phyloP scores from a whole-genome alignment of 805 yeast genomes.

The Sugiyamaella smithiae region DNA sequence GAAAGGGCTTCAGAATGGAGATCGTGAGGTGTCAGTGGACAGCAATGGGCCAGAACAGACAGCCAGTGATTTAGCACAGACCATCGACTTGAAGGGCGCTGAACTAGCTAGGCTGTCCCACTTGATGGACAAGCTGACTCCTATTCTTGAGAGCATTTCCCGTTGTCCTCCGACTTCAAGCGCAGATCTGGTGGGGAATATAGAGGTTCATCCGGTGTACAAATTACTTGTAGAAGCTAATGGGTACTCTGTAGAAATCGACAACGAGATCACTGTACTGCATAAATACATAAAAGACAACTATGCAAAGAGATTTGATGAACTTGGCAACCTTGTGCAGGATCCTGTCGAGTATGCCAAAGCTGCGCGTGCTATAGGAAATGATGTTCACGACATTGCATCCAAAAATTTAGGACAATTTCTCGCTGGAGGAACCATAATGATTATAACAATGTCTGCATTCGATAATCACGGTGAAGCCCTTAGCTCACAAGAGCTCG shows the following conservation, averaged over 20 bases:
- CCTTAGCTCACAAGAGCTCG: slow-evolving; percentile 37
- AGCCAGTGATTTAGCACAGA: slow-evolving; percentile 17
- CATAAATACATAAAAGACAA: slow-evolving; percentile 49
- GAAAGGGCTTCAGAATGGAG: slow-evolving; percentile 1
- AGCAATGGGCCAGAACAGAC: slow-evolving; percentile 5
- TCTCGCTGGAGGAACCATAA: slow-evolving; percentile 60
- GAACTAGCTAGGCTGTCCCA: slow-evolving; percentile 19
- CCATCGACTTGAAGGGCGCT: slow-evolving; percentile 13
- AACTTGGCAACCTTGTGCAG: slow-evolving; percentile 59
- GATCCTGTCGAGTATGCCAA: slow-evolving; percentile 61
- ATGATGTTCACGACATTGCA: slow-evolving; percentile 38
- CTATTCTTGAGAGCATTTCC: slow-evolving; percentile 19
- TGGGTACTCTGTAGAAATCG: slow-evolving; percentile 51
- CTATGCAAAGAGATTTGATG: slow-evolving; percentile 66
- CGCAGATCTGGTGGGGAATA: slow-evolving; percentile 27
- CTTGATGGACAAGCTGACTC: slow-evolving; percentile 23
- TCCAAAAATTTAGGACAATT: slow-evolving; percentile 38
- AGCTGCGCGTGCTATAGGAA: slow-evolving; percentile 51
- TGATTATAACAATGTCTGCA: slow-evolving; percentile 74
- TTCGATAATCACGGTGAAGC: slow-evolving; percentile 43
- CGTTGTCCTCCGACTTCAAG: not conserved
- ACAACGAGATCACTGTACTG: slow-evolving; percentile 50
- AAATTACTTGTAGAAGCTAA: slow-evolving; percentile 54
- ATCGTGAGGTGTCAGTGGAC: not conserved
- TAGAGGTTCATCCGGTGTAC: slow-evolving; percentile 42